Evolutionary conservation across 2,329 filamentous ascomycete genomes (phyloP), one percentile per base, ranked within the genome.

Genomic region (Lithohypha guttulata): DNA sequence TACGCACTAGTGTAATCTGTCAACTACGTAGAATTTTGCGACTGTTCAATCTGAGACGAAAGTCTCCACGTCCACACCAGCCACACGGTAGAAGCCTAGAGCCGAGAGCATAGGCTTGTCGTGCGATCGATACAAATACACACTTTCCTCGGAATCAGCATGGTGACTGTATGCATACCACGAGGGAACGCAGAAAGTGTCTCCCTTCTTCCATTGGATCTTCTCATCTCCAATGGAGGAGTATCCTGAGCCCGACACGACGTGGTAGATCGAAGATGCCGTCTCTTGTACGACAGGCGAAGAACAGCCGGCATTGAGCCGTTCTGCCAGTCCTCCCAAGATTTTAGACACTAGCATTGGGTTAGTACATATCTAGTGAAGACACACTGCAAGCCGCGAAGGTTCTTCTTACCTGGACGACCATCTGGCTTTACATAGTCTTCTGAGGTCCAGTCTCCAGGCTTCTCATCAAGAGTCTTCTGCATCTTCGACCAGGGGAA

Each of bases 131-230:
- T 33, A 51, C 19, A 75, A 44, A 48, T 75, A 74, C 0, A 65
- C 64, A 1, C 53, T 55, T 22, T 55, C 49, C 2, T 1, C 41
- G 2, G 42, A 44, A 9, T 53, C 53, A 1, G 68, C 64, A 38
- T 62, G 61, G 46, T 73, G 69, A 48, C 69, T 59, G 42, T 69
- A 71, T 9, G 43, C 50, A 34, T 70, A 54, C 71, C 71, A 75
- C 0, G 69, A 52, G 0, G 71, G 71, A 9, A 75, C 57, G 44
- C 66, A 70, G 42, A 75, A 75, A 0, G 68, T 75, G 49, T 75
- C 71, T 2, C 68, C 65, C 27, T 59, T 51, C 28, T 42, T 22
- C 70, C 71, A 74, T 0, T 35, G 17, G 18, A 64, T 48, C 3
- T 39, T 53, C 33, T 60, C 45, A 0, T 56, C 63, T 2, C 57